Base-by-base conservation (phyloP, 768 basidiomycete species). In the Pluteus cervinus region DNA sequence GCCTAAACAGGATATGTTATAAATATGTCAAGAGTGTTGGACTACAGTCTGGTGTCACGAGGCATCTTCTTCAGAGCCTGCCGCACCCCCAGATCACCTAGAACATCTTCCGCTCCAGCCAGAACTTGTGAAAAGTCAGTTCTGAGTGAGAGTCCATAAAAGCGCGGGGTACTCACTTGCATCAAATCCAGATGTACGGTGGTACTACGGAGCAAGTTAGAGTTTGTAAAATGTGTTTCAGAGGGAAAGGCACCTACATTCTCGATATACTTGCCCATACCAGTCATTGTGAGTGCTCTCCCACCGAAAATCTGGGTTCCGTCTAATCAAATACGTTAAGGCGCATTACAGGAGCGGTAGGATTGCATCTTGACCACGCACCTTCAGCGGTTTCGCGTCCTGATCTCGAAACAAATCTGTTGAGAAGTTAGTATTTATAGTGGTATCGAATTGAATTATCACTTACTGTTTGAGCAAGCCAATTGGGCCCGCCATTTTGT, bases 271-370 rank as follows among this genome's bases (percentile, higher is more conserved):
- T 76, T 81, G 43, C 90, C 90, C 86, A 91, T 87, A 6, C 91
- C 90, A 4, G 86, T 81, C 29, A 73, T 68, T 0, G 93, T 96
- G 47, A 97, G 68, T 17, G 81, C 87, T 14, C 93, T 76, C 12
- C 93, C 93, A 36, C 91, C 92, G 41, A 93, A 94, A 24, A 94
- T 74, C 58, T 86, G 82, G 1, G 82, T 79, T 4, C 87, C 81
- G 43, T 90, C 87, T 68, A 68, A 58, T 37, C n/a, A 30, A 5
- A 23, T 35, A 36, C 14, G 32, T 15, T 11, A 29, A 31, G 28
- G 29, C 23, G 26, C 15, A 20, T 29, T 22, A 41, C 15, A 55
- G 58, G 26, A 32, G 25, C 10, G 26, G 23, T 12, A 24, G 24
- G 23, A 37, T 33, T 17, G 25, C 23, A 69, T 70, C 71, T 61